These are phyloP conservation scores for Trypethelium eluteriae DNA, from an alignment of 495 filamentous ascomycete species.

Conservation along the genomic window DNA sequence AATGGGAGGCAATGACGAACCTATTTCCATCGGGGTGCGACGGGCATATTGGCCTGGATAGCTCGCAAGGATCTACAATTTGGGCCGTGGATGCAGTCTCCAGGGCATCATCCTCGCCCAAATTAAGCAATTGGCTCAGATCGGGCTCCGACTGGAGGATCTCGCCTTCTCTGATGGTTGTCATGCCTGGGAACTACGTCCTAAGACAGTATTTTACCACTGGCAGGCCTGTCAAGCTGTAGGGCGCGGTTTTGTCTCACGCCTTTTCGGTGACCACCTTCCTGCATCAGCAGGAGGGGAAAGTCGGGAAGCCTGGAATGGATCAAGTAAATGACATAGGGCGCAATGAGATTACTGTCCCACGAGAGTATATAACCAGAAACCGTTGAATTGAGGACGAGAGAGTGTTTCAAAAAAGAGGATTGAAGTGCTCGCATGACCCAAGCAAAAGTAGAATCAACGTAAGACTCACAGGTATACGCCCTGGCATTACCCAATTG, in stretches of 20 bases:
- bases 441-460: not conserved
- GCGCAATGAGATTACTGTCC: not conserved
- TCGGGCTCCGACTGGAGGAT: conserved; percentile 13
- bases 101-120: conserved; percentile 25
- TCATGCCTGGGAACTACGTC: not conserved
- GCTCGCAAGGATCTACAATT: conserved; percentile 11
- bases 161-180: conserved; percentile 4
- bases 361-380: not conserved
- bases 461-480: conserved; percentile 1
- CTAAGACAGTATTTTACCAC: not conserved
- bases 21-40: not conserved
- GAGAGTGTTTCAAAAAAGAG: not conserved
- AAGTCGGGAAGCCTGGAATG: not conserved
- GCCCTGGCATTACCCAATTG: conserved; percentile 5
- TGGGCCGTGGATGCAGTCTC: not conserved
- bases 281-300: not conserved
- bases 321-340: not conserved
- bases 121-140: conserved; percentile 27
- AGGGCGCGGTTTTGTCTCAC: not conserved
- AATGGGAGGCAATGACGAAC: not conserved
- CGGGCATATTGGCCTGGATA: conserved; percentile 8
- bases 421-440: not conserved
- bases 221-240: conserved; percentile 1
- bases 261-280: not conserved
- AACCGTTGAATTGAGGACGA: not conserved